Percentiles rank a stretch among this genome's conserved stretches.
Conservation (phyloP, 306 rosid species). For the Rosa lucieae region DNA sequence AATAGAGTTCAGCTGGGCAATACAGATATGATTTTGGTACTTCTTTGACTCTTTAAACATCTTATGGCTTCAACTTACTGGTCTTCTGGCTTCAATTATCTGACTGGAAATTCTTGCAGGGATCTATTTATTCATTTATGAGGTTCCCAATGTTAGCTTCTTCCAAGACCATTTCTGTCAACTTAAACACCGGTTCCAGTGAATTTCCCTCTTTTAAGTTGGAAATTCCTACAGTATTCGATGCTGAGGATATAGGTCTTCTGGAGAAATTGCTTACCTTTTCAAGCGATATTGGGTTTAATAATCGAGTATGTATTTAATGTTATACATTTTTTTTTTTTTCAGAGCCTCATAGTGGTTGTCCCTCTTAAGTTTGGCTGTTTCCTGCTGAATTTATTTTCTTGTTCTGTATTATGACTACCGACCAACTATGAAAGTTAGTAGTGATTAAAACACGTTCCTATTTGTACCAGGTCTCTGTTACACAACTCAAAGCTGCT, state of each 20-base stretch:
- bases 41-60: constrained; percentile 11
- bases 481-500: constrained; percentile 48
- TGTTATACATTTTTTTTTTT: neutral
- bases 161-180: constrained; percentile 40
- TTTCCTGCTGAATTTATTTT: neutral
- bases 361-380: neutral
- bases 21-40: constrained; percentile 51
- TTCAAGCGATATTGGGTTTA: constrained; percentile 42
- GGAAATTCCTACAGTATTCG: constrained; percentile 39
- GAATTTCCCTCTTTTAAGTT: constrained; percentile 42
- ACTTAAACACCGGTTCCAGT: constrained; percentile 26
- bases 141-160: constrained; percentile 69
- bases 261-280: constrained; percentile 47
- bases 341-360: neutral
- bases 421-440: neutral
- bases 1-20: constrained; percentile 38
- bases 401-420: neutral
- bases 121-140: constrained; percentile 59
- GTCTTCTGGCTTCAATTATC: constrained; percentile 11
- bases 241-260: constrained; percentile 43
- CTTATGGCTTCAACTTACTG: constrained; percentile 17
- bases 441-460: neutral
- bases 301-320: constrained; percentile 34
- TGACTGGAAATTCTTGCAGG: constrained; percentile 54
- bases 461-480: constrained; percentile 49